Evolutionary conservation across 2,329 filamentous ascomycete species (phyloP).

Genomic region (Metarhizium rileyi): DNA sequence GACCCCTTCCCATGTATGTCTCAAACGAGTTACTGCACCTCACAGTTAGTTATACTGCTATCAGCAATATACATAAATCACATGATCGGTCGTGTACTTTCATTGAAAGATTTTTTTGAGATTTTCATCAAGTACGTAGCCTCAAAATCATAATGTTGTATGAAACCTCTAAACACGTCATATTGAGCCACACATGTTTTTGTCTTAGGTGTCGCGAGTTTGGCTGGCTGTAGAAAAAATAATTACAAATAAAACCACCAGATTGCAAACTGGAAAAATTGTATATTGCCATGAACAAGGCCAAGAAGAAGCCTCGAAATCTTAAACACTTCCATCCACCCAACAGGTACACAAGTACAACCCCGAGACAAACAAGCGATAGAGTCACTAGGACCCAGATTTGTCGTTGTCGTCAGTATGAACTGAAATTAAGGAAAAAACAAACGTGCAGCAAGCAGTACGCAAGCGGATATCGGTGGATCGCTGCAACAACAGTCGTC

Average conservation of each 20-base stretch:
- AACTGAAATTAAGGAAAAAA: background rate
- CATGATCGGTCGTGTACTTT: too few species aligned
- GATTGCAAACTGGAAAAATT: background rate
- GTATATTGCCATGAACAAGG: background rate
- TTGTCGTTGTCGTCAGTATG: background rate
- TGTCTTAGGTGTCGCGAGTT: background rate
- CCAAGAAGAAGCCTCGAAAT: slow-evolving; percentile 1
- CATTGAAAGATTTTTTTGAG: background rate
- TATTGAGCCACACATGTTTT: background rate
- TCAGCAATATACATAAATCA: too few species aligned
- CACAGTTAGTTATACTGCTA: too few species aligned
- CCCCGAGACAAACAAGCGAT: background rate
- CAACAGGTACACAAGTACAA: background rate
- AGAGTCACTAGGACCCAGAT: background rate
- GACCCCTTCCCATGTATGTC: too few species aligned
- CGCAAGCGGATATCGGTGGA: slow-evolving; percentile 3
- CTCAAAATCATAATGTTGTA: background rate
- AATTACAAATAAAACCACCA: background rate
- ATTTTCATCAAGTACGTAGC: background rate
- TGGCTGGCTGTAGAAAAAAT: background rate
- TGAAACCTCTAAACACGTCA: background rate
- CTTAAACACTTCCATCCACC: background rate
- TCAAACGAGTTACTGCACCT: too few species aligned
- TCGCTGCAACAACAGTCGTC: background rate
- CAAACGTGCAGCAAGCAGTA: background rate